Evolutionary conservation across 164 flowering plant genomes (phyloP).

Genomic region (Sextonia rubra): DNA sequence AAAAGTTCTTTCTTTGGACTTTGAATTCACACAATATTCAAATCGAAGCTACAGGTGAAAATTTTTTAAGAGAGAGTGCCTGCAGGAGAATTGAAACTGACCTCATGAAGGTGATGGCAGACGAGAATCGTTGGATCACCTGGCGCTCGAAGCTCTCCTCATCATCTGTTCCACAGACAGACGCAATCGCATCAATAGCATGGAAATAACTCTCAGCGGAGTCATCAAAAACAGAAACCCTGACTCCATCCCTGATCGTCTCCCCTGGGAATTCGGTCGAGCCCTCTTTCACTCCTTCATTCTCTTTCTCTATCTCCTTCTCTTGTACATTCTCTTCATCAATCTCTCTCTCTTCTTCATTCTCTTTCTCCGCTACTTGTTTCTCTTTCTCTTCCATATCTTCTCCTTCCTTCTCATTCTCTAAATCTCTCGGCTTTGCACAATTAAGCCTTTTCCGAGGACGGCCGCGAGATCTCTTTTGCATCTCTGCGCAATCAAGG

Average conservation of each 20-base stretch:
- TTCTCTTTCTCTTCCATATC: background rate
- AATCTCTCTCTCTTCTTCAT: background rate
- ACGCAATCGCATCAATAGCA: conserved; percentile 39
- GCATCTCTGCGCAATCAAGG: background rate
- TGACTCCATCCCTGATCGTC: conserved; percentile 10
- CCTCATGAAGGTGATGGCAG: conserved; percentile 56
- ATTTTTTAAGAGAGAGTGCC: background rate
- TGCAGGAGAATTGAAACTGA: conserved; percentile 5
- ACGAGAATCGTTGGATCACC: conserved; percentile 39
- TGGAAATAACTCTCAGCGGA: conserved; percentile 57
- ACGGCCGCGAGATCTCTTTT: background rate
- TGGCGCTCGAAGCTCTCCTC: conserved; percentile 22
- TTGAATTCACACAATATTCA: background rate
- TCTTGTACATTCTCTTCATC: background rate
- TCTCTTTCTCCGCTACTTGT: background rate
- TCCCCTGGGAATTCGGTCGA: conserved; percentile 4
- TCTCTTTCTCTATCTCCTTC: background rate
- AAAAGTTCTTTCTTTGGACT: background rate
- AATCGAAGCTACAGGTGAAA: background rate
- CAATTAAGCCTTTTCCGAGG: background rate
- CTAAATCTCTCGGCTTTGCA: background rate
- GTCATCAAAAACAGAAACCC: conserved; percentile 51
- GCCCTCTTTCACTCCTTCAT: background rate
- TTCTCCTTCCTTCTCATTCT: background rate
- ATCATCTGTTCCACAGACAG: conserved; percentile 41